A percentile compares a stretch with the other conserved stretches of the same genome.
Conservation (phyloP, 805 yeast genomes). For the Ogataea polymorpha region DNA sequence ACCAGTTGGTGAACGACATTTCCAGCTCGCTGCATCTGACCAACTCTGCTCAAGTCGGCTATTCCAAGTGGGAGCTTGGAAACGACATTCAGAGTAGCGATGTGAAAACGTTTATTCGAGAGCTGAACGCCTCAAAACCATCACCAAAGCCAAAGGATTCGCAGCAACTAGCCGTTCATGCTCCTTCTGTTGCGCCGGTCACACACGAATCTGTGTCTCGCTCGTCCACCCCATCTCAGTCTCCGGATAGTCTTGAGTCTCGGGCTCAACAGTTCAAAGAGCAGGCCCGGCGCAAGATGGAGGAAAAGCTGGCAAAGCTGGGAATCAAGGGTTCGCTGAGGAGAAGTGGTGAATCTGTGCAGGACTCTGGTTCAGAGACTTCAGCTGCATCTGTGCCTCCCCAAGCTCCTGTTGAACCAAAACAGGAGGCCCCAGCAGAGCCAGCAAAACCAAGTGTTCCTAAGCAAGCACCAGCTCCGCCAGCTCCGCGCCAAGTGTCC, state of each 20-base stretch:
- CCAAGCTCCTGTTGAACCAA: too few relatives aligned
- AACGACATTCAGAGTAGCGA: conserved; percentile 64
- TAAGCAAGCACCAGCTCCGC: conserved; percentile 8
- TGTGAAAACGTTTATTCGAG: conserved; percentile 59
- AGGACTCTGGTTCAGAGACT: neutral
- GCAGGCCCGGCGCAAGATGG: conserved; percentile 79
- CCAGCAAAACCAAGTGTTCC: neutral
- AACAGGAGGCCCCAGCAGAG: too few relatives aligned
- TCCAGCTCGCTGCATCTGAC: conserved; percentile 30
- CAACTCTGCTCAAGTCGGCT: conserved; percentile 42
- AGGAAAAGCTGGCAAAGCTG: conserved; percentile 75
- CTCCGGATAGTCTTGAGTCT: conserved; percentile 3
- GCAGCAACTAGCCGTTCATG: neutral
- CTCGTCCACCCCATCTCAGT: neutral
- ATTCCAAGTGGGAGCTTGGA: conserved; percentile 78
- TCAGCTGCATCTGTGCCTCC: too few relatives aligned
- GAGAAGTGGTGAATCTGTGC: neutral
- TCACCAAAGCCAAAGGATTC: neutral
- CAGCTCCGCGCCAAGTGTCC: conserved; percentile 19
- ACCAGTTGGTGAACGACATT: conserved; percentile 48
- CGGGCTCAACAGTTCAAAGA: conserved; percentile 73
- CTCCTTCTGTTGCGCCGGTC: neutral
- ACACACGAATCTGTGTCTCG: neutral
- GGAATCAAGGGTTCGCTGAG: conserved; percentile 51
- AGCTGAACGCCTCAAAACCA: conserved; percentile 41